Evolutionary conservation across 2,329 filamentous ascomycete genomes (phyloP), one percentile per base, ranked within the genome.

Genomic region (Cercospora zeae-maydis): DNA sequence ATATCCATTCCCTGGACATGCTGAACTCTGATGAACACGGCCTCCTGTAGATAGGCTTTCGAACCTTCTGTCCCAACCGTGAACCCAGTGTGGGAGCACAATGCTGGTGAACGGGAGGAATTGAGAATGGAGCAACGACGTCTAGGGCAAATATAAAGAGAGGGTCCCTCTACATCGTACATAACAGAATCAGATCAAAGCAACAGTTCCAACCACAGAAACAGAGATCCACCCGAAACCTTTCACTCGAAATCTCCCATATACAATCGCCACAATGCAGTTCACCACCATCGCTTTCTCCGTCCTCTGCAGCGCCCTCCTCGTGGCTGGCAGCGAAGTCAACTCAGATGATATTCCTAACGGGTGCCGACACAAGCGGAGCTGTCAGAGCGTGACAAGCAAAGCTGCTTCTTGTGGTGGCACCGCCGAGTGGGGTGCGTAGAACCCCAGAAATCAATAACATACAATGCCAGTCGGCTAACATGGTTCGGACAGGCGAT

Each of bases 341-440:
- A 59, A 59, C 57, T 2, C 11, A 24, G 45, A 59, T 33, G 57
- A 59, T 33, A 31, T 59, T 3, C 57, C 57, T 13, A 27, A 24
- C 2, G 39, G 19, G 16, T 58, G 55, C 37, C 14, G n/a, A 30
- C 49, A 8, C 1, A 9, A 36, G 4, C 5, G 4, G 1, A 42
- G n/a, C 2, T 59, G 56, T 42, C 56, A 51, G 42, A 36, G 30
- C 13, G 37, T 42, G n/a, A 19, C 37, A 19, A 7, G 10, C 5
- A 42, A 45, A 19, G 42, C 42, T 8, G 42, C 42, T 8, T 49
- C 42, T 8, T 49, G 42, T 21, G 42, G 42, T n/a, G 42, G 42
- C 2, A 49, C 42, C 6, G 2, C 1, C 42, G 1, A 49, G 21
- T 49, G 21, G 42, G 42, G 42, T 49, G 27, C 8, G 21, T 27